A percentile compares a stretch with the other conserved stretches of the same genome.
Evolutionary conservation across 495 filamentous ascomycete genomes (phyloP).

Genomic region (Hyaloscypha finlandica): DNA sequence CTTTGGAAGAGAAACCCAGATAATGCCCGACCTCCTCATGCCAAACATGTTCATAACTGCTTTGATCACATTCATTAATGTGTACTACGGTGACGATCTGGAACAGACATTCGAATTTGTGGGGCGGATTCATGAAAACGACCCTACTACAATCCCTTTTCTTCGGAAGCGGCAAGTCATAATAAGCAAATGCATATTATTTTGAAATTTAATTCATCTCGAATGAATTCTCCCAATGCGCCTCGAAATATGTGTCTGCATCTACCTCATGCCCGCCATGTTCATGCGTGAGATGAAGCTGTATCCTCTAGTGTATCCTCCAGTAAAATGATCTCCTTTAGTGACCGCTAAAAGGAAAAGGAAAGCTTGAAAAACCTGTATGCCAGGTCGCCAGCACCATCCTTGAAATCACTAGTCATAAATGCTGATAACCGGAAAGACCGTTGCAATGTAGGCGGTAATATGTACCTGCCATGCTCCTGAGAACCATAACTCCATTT

Average conservation of each 20-base stretch:
- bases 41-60: too few species aligned
- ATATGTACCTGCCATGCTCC: neutral
- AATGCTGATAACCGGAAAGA: neutral
- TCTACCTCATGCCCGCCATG: neutral
- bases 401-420: neutral
- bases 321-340: neutral
- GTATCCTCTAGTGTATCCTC: neutral
- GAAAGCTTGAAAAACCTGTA: neutral
- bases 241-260: neutral
- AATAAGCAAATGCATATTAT: neutral
- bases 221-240: neutral
- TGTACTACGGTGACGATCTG: too few species aligned
- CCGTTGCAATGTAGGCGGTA: neutral
- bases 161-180: neutral
- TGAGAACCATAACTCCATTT: constrained; percentile 3
- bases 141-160: too few species aligned
- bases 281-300: neutral
- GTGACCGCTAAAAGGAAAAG: neutral
- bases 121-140: too few species aligned
- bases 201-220: neutral
- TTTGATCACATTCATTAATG: too few species aligned
- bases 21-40: too few species aligned
- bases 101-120: too few species aligned
- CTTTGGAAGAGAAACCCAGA: too few species aligned
- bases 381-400: neutral